Conservation (phyloP, 2,329 filamentous ascomycete species). For the Aspergillus nomiae region DNA sequence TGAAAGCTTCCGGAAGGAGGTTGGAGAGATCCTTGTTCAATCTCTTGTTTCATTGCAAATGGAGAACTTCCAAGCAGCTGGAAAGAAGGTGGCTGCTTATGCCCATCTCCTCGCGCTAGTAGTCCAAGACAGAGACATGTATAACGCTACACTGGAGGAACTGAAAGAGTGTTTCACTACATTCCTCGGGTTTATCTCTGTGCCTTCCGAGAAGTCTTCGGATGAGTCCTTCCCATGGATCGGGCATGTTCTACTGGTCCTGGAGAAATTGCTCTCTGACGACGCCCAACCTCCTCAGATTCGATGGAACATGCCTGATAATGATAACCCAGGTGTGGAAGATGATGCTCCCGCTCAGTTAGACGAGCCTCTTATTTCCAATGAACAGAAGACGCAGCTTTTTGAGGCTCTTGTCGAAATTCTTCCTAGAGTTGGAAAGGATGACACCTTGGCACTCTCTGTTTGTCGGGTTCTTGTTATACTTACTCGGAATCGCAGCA, state of each 20-base stretch:
- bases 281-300: conserved; percentile 79
- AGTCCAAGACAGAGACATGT: conserved; percentile 80
- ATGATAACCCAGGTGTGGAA: conserved; percentile 49
- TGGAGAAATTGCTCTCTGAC: conserved; percentile 87
- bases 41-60: conserved; percentile 72
- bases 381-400: conserved; percentile 68
- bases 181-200: conserved; percentile 76
- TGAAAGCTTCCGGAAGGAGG: conserved; percentile 65
- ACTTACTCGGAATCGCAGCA: conserved; percentile 74
- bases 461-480: conserved; percentile 83
- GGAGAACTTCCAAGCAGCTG: conserved; percentile 56
- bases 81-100: conserved; percentile 81
- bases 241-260: conserved; percentile 81
- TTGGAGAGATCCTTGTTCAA: conserved; percentile 79
- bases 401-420: conserved; percentile 80
- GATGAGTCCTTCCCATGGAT: conserved; percentile 92
- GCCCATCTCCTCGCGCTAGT: conserved; percentile 88
- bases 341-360: conserved; percentile 59
- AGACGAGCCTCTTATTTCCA: conserved; percentile 64
- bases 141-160: conserved; percentile 71
- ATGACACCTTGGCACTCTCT: conserved; percentile 80
- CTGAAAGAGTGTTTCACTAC: conserved; percentile 75
- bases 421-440: conserved; percentile 82
- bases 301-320: conserved; percentile 64
- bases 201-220: conserved; percentile 62